Conservation (phyloP, 139 green algal species). For the Asterochloris sp. region DNA sequence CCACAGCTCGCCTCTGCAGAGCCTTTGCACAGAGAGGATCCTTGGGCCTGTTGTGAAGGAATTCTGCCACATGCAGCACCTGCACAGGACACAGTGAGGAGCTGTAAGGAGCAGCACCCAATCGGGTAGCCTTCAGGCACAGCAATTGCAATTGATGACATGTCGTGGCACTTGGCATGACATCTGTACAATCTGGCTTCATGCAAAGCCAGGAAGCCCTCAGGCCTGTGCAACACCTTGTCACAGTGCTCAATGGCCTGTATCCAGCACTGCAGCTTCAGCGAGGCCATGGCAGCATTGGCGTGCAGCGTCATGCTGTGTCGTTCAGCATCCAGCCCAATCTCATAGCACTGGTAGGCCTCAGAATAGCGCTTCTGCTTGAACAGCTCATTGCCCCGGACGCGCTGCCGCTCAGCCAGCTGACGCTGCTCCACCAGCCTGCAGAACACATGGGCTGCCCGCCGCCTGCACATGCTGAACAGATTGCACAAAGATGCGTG, state of each 20-base stretch:
- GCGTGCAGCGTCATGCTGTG: constrained; percentile 71
- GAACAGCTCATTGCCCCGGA: constrained; percentile 63
- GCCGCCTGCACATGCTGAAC: too few relatives aligned
- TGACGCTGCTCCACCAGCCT: constrained; percentile 71
- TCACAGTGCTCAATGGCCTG: constrained; percentile 78
- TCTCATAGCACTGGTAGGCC: constrained; percentile 66
- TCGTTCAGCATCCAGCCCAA: constrained; percentile 59
- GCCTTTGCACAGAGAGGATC: constrained; percentile 63
- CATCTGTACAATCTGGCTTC: too few relatives aligned
- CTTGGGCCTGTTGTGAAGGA: constrained; percentile 49
- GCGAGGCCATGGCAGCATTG: constrained; percentile 69
- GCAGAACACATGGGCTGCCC: not conserved
- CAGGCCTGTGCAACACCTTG: constrained; percentile 42
- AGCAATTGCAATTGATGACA: too few relatives aligned
- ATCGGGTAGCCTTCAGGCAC: too few relatives aligned
- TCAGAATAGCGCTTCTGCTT: constrained; percentile 44
- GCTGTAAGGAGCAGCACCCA: too few relatives aligned
- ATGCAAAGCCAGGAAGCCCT: too few relatives aligned
- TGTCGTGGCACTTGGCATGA: too few relatives aligned
- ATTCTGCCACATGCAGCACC: constrained; percentile 61
- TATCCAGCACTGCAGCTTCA: constrained; percentile 71
- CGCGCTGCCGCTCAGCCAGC: constrained; percentile 57
- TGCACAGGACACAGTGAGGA: constrained; percentile 11
- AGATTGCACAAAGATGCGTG: too few relatives aligned
- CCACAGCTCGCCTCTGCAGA: constrained; percentile 49